phyloP scores from a whole-genome alignment of 495 filamentous ascomycete genomes.

The Physcia stellaris region DNA sequence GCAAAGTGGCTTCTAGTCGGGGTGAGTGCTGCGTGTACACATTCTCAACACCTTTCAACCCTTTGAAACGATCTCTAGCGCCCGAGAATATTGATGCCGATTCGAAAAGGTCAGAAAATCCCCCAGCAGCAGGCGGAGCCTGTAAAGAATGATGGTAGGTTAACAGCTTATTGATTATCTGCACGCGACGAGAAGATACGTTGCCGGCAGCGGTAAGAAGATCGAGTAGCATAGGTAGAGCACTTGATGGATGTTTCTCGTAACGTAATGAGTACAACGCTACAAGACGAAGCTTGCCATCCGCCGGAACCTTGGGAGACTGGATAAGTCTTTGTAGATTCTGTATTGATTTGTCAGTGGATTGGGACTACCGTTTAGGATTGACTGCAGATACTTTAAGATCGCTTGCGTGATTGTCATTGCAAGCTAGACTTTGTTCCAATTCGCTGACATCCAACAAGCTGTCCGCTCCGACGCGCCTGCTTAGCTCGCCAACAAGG shows the following conservation, averaged over 20 bases:
- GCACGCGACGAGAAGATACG: slow-evolving; percentile 57
- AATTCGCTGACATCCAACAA: slow-evolving; percentile 89
- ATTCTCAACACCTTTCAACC: slow-evolving; percentile 92
- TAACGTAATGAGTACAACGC: slow-evolving; percentile 90
- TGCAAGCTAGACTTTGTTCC: slow-evolving; percentile 93
- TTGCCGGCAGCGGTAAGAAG: slow-evolving; percentile 64
- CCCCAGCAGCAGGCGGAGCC: slow-evolving; percentile 50
- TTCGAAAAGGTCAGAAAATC: slow-evolving; percentile 83
- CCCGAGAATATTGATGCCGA: slow-evolving; percentile 82
- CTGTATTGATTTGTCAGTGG: slow-evolving; percentile 29
- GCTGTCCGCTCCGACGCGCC: slow-evolving; percentile 69
- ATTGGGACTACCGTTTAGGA: neutral
- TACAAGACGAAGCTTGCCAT: slow-evolving; percentile 76
- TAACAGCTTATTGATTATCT: slow-evolving; percentile 62
- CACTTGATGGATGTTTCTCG: slow-evolving; percentile 66
- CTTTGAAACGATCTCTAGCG: slow-evolving; percentile 81
- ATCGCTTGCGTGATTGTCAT: slow-evolving; percentile 81
- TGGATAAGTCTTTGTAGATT: slow-evolving; percentile 75
- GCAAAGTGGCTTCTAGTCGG: slow-evolving; percentile 69
- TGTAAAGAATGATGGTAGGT: slow-evolving; percentile 76
- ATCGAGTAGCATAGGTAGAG: slow-evolving; percentile 70
- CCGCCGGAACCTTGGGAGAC: slow-evolving; percentile 52
- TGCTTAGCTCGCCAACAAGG: slow-evolving; percentile 80
- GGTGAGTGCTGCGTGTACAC: slow-evolving; percentile 98
- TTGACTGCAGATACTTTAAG: slow-evolving; percentile 45